phyloP scores from a whole-genome alignment of 2,329 filamentous ascomycete species.

The Sphaerostilbella broomeana region DNA sequence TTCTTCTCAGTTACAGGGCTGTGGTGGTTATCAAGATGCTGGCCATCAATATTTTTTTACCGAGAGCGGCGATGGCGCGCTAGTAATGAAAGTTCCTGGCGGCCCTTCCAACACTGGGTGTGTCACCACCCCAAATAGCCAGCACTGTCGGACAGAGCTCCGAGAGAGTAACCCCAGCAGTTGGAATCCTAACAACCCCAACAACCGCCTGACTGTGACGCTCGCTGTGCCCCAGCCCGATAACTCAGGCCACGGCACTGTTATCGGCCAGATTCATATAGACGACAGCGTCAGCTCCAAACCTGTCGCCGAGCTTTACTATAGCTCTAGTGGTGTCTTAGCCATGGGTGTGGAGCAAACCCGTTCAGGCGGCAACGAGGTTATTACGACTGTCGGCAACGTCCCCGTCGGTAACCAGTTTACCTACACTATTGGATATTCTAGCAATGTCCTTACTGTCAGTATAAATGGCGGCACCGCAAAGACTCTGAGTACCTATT shows the following conservation, averaged over 20 bases:
- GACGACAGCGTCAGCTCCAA: conserved; percentile 30
- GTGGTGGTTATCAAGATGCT: conserved; percentile 26
- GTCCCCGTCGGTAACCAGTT: conserved; percentile 31
- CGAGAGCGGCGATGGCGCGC: conserved; percentile 23
- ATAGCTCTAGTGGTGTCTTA: conserved; percentile 27
- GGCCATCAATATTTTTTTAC: conserved; percentile 30
- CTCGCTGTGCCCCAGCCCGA: conserved; percentile 29
- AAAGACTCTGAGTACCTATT: conserved; percentile 23
- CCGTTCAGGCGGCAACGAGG: conserved; percentile 25
- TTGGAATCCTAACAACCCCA: conserved; percentile 26
- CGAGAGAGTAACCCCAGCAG: conserved; percentile 29
- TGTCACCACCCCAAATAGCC: conserved; percentile 33
- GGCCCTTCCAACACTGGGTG: conserved; percentile 26
- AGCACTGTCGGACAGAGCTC: conserved; percentile 37
- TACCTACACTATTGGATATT: conserved; percentile 32
- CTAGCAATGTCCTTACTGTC: conserved; percentile 27
- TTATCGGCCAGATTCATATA: conserved; percentile 33
- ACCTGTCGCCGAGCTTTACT: conserved; percentile 35
- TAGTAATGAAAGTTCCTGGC: conserved; percentile 36
- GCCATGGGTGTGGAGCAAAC: conserved; percentile 31
- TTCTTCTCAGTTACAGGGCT: conserved; percentile 27
- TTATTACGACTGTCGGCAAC: conserved; percentile 27
- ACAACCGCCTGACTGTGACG: conserved; percentile 8
- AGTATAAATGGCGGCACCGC: conserved; percentile 24
- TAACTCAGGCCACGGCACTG: conserved; percentile 26